Percentiles rank a stretch among this genome's conserved stretches.
These are phyloP conservation scores for Penicillium sp. DNA, from an alignment of 2,329 filamentous ascomycete genomes.

Conservation along the genomic window DNA sequence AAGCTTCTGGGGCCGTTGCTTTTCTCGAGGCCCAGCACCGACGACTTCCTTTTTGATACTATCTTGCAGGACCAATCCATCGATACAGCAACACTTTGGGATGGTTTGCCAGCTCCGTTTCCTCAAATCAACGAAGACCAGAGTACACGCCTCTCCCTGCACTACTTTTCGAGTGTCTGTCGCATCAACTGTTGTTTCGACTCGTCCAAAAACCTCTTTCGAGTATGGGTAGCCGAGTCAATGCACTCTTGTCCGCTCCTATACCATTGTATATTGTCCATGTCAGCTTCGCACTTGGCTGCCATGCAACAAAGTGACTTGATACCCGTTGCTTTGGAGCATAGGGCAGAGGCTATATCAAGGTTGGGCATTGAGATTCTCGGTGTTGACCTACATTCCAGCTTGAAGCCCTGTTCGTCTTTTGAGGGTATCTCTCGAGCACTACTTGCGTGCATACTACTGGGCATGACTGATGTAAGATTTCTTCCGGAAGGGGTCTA, in stretches of 20 bases:
- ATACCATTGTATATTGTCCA: background rate
- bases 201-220: conserved; percentile 8
- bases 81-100: background rate
- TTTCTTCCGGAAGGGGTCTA: too few relatives aligned
- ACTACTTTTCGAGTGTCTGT: conserved; percentile 1
- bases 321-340: background rate
- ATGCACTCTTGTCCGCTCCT: conserved; percentile 1
- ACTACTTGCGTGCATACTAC: background rate
- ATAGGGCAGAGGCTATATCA: background rate
- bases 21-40: background rate
- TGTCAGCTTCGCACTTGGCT: background rate
- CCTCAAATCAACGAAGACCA: background rate
- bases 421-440: background rate
- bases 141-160: background rate
- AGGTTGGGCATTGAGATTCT: background rate
- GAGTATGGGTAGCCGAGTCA: conserved; percentile 4
- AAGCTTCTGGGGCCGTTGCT: background rate
- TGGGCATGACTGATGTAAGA: conserved; percentile 3
- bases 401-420: background rate
- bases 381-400: background rate
- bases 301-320: background rate
- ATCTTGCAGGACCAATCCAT: background rate
- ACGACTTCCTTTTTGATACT: background rate
- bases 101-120: background rate
- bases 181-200: background rate